Conservation (phyloP, 768 basidiomycete species). For the Boletus speciosus region DNA sequence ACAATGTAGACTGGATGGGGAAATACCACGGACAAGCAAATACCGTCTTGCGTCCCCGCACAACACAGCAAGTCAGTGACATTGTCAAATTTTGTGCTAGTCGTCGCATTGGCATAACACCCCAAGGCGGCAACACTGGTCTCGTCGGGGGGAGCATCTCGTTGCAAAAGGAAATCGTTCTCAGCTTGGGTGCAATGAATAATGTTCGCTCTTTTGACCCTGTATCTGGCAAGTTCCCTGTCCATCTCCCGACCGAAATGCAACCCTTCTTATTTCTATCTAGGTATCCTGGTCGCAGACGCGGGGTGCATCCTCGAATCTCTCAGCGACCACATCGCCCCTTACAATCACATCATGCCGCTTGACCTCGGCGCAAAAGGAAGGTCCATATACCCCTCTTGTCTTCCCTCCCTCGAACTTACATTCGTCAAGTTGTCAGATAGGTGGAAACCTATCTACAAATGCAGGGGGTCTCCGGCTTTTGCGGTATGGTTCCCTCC, state of each 20-base stretch:
- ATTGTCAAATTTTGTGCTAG: slow-evolving; percentile 86
- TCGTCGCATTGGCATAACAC: slow-evolving; percentile 82
- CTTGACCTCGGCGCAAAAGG: slow-evolving; percentile 95
- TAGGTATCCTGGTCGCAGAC: slow-evolving; percentile 88
- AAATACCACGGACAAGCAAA: slow-evolving; percentile 85
- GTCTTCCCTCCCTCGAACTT: slow-evolving; percentile 1
- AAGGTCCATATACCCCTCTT: slow-evolving; percentile 50
- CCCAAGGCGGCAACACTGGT: slow-evolving; percentile 98
- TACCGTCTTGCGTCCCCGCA: slow-evolving; percentile 86
- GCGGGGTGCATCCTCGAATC: slow-evolving; percentile 92
- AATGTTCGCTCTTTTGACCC: slow-evolving; percentile 80
- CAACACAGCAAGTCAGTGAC: slow-evolving; percentile 82
- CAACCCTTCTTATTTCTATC: slow-evolving; percentile 3
- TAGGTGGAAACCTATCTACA: slow-evolving; percentile 95
- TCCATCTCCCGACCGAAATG: slow-evolving; percentile 4
- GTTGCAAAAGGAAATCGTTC: slow-evolving; percentile 78
- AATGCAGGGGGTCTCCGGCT: slow-evolving; percentile 97
- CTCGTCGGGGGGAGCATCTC: slow-evolving; percentile 96
- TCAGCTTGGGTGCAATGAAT: slow-evolving; percentile 81
- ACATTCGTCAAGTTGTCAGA: slow-evolving; percentile 70
- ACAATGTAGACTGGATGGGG: slow-evolving; percentile 95
- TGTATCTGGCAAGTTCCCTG: slow-evolving; percentile 57
- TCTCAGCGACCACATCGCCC: slow-evolving; percentile 80
- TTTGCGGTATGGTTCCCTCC: slow-evolving; percentile 90
- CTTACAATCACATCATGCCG: slow-evolving; percentile 93